Base-by-base conservation (phyloP, 768 basidiomycete species). In the Hortiboletus flavorubellus region DNA sequence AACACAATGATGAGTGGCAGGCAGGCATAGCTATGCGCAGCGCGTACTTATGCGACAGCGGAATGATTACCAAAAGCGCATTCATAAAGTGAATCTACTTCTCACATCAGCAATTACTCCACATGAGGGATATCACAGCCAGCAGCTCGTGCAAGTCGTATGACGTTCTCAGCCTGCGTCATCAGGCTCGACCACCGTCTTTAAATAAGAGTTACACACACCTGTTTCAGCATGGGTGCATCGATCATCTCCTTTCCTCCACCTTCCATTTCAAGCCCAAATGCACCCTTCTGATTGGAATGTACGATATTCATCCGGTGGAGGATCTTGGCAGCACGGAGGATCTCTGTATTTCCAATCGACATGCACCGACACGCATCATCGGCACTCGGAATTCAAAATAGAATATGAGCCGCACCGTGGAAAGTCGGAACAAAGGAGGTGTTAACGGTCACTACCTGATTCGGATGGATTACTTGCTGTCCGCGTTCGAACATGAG, bases 381-480 rank as follows among this genome's bases (percentile, higher is more conserved):
- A 46, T 21, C 18, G 45, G 16, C 1, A 7, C 21, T 39, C 38
- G 26, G 10, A 37, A n/a, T 43, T 45, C 31, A 16, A 46, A 29
- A 42, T 16, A 34, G 41, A 35, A 34, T 4, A 47, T 31, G 46
- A 29, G 16, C 58, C 68, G 33, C 63, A 86, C 93, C 92, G 72
- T 82, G 71, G 16, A 75, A 68, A 0, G 84, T 84, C 0, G 94
- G 94, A 0, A 91, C 81, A 68, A 89, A 98, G 1, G 87, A 85
- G 7, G 79, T 72, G 56, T 95, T 89, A 26, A 95, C 90, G 8
- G 80, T 76, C 34, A 80, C 79, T 5, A 96, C 82, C 70, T 98
- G 95, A 26, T 75, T 74, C 0, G 95, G 95, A 69, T 98, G 95
- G 39, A 98, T 95, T 2, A 89, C 92, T 93, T 98, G 95, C 91